Evolutionary conservation across 208 protist genomes (phyloP).

Genomic region (Trypanosoma lewisi): DNA sequence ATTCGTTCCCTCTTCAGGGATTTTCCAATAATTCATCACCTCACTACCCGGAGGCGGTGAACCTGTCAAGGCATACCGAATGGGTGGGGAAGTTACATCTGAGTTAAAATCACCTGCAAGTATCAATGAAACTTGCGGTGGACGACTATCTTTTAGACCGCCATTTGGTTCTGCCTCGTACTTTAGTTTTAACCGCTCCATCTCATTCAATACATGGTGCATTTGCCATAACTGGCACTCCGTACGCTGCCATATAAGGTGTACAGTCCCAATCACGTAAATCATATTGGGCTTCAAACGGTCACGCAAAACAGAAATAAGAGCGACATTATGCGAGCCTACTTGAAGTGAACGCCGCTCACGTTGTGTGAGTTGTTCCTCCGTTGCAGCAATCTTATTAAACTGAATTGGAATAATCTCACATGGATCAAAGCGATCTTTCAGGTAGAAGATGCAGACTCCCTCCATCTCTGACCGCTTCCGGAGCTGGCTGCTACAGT

Average conservation of each 20-base stretch:
- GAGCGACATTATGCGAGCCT: conserved; percentile 81
- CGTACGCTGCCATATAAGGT: conserved; percentile 76
- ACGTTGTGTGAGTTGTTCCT: conserved; percentile 44
- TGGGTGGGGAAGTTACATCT: conserved; percentile 44
- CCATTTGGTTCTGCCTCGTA: conserved; percentile 26
- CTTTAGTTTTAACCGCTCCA: conserved; percentile 64
- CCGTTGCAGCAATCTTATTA: conserved; percentile 62
- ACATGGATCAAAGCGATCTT: conserved; percentile 53
- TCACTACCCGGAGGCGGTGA: conserved; percentile 31
- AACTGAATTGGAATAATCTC: conserved; percentile 65
- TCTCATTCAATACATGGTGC: conserved; percentile 43
- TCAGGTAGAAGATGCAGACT: conserved; percentile 71
- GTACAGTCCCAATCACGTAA: conserved; percentile 68
- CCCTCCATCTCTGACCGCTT: conserved; percentile 74
- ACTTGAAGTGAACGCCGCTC: conserved; percentile 69
- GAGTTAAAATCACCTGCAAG: conserved; percentile 85
- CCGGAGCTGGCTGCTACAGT: conserved; percentile 5
- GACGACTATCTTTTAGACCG: neutral
- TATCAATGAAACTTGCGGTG: conserved; percentile 39
- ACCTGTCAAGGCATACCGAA: conserved; percentile 49
- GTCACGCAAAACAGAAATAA: conserved; percentile 74
- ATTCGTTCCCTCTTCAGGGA: neutral
- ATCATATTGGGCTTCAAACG: conserved; percentile 29
- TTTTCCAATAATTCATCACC: conserved; percentile 50
- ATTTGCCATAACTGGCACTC: conserved; percentile 86